Evolutionary conservation across 305 asterid genomes (phyloP).

Genomic region (Fraxinus dipetala): DNA sequence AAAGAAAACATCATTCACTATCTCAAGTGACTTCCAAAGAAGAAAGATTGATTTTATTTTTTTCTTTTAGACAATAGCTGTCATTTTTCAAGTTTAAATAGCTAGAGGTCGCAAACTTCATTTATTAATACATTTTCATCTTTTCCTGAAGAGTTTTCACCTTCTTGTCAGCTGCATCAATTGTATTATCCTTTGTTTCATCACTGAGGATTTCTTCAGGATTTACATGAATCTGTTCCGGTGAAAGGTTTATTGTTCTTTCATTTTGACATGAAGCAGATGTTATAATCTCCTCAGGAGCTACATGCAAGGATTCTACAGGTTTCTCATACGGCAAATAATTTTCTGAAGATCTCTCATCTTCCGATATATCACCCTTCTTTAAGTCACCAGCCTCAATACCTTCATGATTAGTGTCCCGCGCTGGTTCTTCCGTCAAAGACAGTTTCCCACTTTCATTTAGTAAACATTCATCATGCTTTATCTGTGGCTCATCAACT

Average conservation of each 20-base stretch:
- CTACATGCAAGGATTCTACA: constrained; percentile 30
- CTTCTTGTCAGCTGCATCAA: constrained; percentile 8
- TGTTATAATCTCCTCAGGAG: constrained; percentile 20
- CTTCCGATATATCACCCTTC: constrained; percentile 19
- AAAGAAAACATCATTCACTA: constrained; percentile 1
- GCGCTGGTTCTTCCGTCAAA: constrained; percentile 18
- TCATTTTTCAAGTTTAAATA: background rate
- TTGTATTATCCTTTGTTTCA: constrained; percentile 17
- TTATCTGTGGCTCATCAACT: constrained; percentile 24
- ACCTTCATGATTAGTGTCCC: constrained; percentile 24
- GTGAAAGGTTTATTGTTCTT: constrained; percentile 18
- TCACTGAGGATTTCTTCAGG: constrained; percentile 20
- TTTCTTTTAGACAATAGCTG: background rate
- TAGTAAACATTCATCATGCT: constrained; percentile 29
- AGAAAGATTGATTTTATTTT: background rate
- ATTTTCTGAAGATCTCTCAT: constrained; percentile 17
- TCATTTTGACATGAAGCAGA: constrained; percentile 27
- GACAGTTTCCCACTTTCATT: constrained; percentile 22
- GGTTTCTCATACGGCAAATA: constrained; percentile 22
- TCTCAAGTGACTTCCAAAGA: background rate
- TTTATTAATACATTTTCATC: background rate
- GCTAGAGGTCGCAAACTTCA: background rate
- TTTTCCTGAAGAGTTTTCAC: constrained; percentile 20
- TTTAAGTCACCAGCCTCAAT: constrained; percentile 20
- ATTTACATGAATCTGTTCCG: constrained; percentile 19